These are phyloP conservation scores for Talaromyces rugulosus DNA, from an alignment of 2,329 filamentous ascomycete species.

Conservation along the genomic window DNA sequence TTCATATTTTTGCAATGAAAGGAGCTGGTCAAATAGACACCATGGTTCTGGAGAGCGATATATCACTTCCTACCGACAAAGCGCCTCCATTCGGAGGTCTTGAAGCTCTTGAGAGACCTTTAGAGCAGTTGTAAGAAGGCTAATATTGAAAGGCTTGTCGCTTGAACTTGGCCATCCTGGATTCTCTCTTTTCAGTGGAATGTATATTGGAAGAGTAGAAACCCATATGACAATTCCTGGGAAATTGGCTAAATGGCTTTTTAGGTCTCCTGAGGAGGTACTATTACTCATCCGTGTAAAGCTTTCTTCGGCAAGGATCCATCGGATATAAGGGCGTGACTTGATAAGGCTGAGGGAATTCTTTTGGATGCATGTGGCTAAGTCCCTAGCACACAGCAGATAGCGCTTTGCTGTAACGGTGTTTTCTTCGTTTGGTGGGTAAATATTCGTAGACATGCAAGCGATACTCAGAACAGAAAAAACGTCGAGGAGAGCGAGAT, in stretches of 20 bases:
- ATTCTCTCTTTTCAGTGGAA: slow-evolving; percentile 1
- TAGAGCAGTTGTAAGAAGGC: not conserved
- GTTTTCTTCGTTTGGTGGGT: not conserved
- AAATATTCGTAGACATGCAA: not conserved
- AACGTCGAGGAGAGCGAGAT: not conserved
- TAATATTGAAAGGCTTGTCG: not conserved
- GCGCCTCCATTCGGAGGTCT: not conserved
- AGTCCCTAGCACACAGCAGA: not conserved
- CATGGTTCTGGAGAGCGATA: slow-evolving; percentile 2
- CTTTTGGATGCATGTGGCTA: not conserved
- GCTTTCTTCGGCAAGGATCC: slow-evolving; percentile 2
- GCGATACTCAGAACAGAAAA: not conserved
- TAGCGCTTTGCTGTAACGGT: not conserved
- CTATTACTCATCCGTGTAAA: not conserved
- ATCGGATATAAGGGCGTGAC: slow-evolving; percentile 2
- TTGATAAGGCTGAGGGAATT: not conserved
- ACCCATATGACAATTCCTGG: not conserved
- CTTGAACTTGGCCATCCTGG: not conserved
- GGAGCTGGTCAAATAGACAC: not conserved
- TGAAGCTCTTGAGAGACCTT: not conserved
- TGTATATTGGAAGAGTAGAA: slow-evolving; percentile 1
- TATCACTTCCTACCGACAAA: not conserved
- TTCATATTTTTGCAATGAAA: not conserved
- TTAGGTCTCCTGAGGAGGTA: not conserved
- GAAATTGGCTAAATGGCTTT: not conserved